Base-by-base conservation (phyloP, 139 green algal genomes). In the Chlamydomonas eustigma region DNA sequence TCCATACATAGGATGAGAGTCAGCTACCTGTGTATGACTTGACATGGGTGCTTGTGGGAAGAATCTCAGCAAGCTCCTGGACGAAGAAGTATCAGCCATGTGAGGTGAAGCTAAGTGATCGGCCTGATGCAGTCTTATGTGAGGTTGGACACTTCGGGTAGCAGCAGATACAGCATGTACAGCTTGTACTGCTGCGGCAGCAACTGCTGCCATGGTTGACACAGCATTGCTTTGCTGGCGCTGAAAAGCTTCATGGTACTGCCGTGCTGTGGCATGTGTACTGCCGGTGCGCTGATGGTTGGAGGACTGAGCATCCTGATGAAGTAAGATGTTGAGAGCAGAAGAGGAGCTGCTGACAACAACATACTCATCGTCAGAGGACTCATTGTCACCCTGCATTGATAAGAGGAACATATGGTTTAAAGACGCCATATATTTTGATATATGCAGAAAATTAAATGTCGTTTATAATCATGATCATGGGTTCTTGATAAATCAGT, bases 341-440 rank as follows among this genome's bases (percentile, higher is more conserved):
- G 44, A 58, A 18, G 12, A 12, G 18, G 44, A 58, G 24, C 65
- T 34, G 34, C 65, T 72, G 28, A 72, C 65, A 33, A 72, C 65
- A 31, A 72, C 65, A 39, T 50, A 72, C 33, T 72, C 65, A 34
- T 39, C 8, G 28, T 72, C 65, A n/a, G 52, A 68, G 52, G 44
- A 58, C 12, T 58, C 18, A 18, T 12, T 18, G 44, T 58, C 44
- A 58, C 18, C 44, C 44, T n/a, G n/a, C n/a, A n/a, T n/a, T n/a
- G n/a, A n/a, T n/a, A n/a, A n/a, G n/a, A n/a, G n/a, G n/a, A n/a
- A n/a, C n/a, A n/a, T n/a, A n/a, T n/a, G n/a, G n/a, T n/a, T n/a
- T n/a, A n/a, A n/a, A n/a, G n/a, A n/a, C n/a, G n/a, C n/a, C n/a
- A n/a, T n/a, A n/a, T n/a, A n/a, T n/a, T n/a, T n/a, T n/a, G n/a